These are phyloP conservation scores for Macadamia tetraphylla DNA, from an alignment of 164 flowering plant genomes.

Conservation along the genomic window DNA sequence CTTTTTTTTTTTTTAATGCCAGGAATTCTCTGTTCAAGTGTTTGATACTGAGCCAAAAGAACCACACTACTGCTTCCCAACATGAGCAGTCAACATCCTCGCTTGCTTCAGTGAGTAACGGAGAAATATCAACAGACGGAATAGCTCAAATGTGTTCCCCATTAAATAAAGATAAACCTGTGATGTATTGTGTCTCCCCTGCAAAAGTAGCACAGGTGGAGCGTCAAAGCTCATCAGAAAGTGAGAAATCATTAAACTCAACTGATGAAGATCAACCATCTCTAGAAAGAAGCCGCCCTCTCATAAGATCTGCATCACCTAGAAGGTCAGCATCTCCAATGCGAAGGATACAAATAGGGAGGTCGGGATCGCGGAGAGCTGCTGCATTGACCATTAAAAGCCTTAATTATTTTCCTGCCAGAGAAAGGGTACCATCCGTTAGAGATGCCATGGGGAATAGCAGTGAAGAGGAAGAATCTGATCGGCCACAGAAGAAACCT, in stretches of 20 bases:
- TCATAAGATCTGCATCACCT: slow-evolving; percentile 62
- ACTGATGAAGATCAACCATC: slow-evolving; percentile 45
- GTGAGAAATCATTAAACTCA: slow-evolving; percentile 62
- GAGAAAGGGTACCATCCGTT: slow-evolving; percentile 41
- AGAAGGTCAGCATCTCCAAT: slow-evolving; percentile 92
- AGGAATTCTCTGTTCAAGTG: slow-evolving; percentile 49
- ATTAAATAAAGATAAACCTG: slow-evolving; percentile 25
- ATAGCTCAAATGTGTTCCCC: slow-evolving; percentile 19
- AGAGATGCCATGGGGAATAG: slow-evolving; percentile 38
- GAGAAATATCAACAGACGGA: slow-evolving; percentile 14
- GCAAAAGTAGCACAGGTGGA: slow-evolving; percentile 69
- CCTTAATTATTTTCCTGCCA: slow-evolving; percentile 50
- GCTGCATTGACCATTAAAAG: slow-evolving; percentile 72
- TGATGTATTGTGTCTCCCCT: slow-evolving; percentile 60
- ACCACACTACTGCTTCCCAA: slow-evolving; percentile 21
- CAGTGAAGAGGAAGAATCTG: slow-evolving; percentile 56
- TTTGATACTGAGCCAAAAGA: slow-evolving; percentile 27
- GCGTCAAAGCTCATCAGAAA: slow-evolving; percentile 54
- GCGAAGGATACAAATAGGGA: slow-evolving; percentile 83
- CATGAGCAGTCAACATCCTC: slow-evolving; percentile 16
- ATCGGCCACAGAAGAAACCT: slow-evolving; percentile 31
- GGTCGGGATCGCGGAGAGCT: slow-evolving; percentile 68
- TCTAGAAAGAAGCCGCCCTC: slow-evolving; percentile 68
- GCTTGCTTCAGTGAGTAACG: slow-evolving; percentile 18
- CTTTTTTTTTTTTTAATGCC: slow-evolving; percentile 13